phyloP scores from a whole-genome alignment of 2,329 filamentous ascomycete species.

The Hypomyces rosellus region DNA sequence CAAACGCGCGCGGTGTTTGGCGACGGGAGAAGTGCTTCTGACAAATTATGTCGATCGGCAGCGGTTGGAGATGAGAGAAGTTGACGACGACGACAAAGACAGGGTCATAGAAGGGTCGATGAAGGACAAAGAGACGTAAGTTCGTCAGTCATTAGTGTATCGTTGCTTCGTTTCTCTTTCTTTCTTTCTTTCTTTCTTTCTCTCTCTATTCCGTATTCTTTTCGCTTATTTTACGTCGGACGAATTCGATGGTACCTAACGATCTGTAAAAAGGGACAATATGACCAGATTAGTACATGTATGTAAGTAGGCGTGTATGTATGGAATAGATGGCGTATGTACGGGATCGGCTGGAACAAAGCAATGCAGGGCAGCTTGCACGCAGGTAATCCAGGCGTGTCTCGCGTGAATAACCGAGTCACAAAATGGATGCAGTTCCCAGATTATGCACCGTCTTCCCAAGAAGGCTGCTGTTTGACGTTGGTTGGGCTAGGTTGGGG shows the following conservation, averaged over 20 bases:
- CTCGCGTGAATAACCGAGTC: background rate
- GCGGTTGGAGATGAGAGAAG: background rate
- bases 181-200: background rate
- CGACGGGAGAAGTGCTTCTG: slow-evolving; percentile 1
- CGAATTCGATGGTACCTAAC: slow-evolving; percentile 3
- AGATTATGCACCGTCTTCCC: background rate
- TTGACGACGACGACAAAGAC: background rate
- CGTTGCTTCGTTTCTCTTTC: background rate
- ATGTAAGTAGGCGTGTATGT: background rate
- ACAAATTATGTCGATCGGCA: background rate
- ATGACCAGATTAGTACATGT: slow-evolving; percentile 9
- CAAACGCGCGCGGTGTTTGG: slow-evolving; percentile 10
- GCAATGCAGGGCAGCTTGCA: background rate
- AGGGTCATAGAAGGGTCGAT: background rate
- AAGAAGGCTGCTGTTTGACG: background rate
- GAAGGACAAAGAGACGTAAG: slow-evolving; percentile 1
- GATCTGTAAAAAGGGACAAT: slow-evolving; percentile 1
- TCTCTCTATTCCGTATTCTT: no score
- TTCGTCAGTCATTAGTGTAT: slow-evolving; percentile 1
- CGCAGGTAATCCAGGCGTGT: background rate
- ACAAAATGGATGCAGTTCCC: background rate
- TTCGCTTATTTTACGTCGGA: background rate
- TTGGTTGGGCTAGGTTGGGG: background rate
- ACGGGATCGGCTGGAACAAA: background rate
- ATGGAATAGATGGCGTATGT: background rate